Evolutionary conservation across 192 early-diverging fungal species (phyloP).

Genomic region (Pilaira anomala): DNA sequence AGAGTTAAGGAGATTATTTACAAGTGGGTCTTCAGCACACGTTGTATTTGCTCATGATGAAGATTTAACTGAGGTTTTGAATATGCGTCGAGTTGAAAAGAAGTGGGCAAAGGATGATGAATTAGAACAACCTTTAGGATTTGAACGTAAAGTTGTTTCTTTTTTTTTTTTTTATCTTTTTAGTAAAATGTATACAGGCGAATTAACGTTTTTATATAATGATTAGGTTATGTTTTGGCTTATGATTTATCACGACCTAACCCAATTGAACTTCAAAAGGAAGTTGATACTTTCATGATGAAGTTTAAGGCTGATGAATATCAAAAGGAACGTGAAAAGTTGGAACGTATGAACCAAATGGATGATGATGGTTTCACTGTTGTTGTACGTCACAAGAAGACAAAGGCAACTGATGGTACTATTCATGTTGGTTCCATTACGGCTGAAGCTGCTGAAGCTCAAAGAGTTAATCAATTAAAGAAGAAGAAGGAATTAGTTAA

Average conservation of each 20-base stretch:
- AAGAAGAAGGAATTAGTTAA: slow-evolving; percentile 84
- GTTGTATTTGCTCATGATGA: slow-evolving; percentile 68
- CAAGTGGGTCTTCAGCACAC: slow-evolving; percentile 59
- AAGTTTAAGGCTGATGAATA: slow-evolving; percentile 77
- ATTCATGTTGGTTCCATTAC: slow-evolving; percentile 41
- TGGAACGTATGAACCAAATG: slow-evolving; percentile 70
- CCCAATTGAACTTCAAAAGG: slow-evolving; percentile 46
- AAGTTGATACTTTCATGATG: slow-evolving; percentile 72
- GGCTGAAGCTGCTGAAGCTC: slow-evolving; percentile 55
- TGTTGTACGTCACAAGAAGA: slow-evolving; percentile 66
- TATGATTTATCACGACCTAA: slow-evolving; percentile 35
- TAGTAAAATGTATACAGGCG: not conserved
- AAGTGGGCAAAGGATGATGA: slow-evolving; percentile 54
- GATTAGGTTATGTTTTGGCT: slow-evolving; percentile 27
- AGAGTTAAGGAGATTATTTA: slow-evolving; percentile 41
- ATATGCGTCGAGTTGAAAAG: slow-evolving; percentile 55
- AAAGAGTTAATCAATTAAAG: slow-evolving; percentile 44
- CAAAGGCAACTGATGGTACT: slow-evolving; percentile 63
- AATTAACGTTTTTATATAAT: slow-evolving; percentile 13
- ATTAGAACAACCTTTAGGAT: slow-evolving; percentile 47
- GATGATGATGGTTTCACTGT: slow-evolving; percentile 93
- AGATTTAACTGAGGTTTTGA: slow-evolving; percentile 58
- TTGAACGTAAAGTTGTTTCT: slow-evolving; percentile 41
- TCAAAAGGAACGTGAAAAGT: slow-evolving; percentile 60
- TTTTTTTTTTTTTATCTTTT: no score